Percentiles rank a stretch among this genome's conserved stretches.
Conservation (phyloP, 768 basidiomycete genomes). For the Kwoniella botswanensis region DNA sequence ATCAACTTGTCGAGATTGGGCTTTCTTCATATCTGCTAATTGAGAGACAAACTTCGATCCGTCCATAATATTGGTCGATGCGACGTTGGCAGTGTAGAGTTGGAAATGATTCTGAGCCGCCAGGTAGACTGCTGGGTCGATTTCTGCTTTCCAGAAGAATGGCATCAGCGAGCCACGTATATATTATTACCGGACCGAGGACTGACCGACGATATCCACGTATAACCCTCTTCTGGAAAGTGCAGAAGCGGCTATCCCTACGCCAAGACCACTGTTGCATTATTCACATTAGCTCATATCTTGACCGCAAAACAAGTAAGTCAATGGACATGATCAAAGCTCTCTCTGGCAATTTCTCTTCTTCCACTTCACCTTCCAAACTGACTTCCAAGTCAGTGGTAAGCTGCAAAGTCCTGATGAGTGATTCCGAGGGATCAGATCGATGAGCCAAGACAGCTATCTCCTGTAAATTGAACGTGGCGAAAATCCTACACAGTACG, state of each 20-base stretch:
- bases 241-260: constrained; percentile 77
- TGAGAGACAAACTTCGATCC: constrained; percentile 72
- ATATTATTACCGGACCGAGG: too few species aligned
- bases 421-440: constrained; percentile 48
- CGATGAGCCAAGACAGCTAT: constrained; percentile 73
- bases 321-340: constrained; percentile 31
- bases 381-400: constrained; percentile 46
- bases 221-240: constrained; percentile 72
- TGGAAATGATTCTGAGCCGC: constrained; percentile 81
- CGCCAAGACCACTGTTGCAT: constrained; percentile 76
- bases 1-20: neutral
- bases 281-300: neutral
- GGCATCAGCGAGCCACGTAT: too few species aligned
- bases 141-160: constrained; percentile 62
- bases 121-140: constrained; percentile 86
- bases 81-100: constrained; percentile 65
- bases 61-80: constrained; percentile 72
- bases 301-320: neutral
- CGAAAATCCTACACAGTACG: constrained; percentile 68
- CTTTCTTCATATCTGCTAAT: constrained; percentile 55
- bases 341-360: constrained; percentile 57
- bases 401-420: constrained; percentile 52
- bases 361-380: constrained; percentile 63
- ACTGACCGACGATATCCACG: constrained; percentile 70
- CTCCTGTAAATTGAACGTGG: constrained; percentile 84